A percentile compares a stretch with the other conserved stretches of the same genome.
Conservation (phyloP, 352 stramenopile genomes). For the Phytophthora boehmeriae region DNA sequence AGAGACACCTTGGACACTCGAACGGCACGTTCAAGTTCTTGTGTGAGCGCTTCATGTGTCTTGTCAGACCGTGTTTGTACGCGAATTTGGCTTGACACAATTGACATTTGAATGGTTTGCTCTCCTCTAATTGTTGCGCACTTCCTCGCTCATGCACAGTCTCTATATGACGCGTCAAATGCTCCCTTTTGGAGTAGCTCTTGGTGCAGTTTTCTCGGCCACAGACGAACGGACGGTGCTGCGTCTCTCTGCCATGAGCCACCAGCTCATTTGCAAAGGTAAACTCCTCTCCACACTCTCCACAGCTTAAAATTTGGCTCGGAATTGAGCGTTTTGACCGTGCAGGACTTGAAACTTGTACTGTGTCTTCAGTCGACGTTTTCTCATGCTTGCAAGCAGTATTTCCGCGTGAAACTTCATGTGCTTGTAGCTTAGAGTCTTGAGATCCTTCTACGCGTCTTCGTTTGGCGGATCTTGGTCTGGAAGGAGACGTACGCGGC, state of each 20-base stretch:
- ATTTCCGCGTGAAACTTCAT: slow-evolving; percentile 1
- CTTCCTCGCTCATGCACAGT: slow-evolving; percentile 41
- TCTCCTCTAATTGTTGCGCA: slow-evolving; percentile 17
- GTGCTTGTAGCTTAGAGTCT: neutral
- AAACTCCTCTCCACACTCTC: slow-evolving; percentile 25
- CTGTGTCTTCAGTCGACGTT: slow-evolving; percentile 5
- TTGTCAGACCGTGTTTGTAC: slow-evolving; percentile 72
- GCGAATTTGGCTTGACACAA: slow-evolving; percentile 62
- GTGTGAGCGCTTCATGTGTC: slow-evolving; percentile 58
- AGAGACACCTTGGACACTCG: slow-evolving; percentile 60
- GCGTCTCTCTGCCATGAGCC: slow-evolving; percentile 20
- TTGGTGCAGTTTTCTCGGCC: slow-evolving; percentile 45
- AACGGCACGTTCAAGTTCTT: slow-evolving; percentile 61
- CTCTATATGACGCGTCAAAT: slow-evolving; percentile 58
- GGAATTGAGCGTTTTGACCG: neutral
- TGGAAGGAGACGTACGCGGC: slow-evolving; percentile 11
- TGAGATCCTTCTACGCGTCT: slow-evolving; percentile 10
- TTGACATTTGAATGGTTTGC: slow-evolving; percentile 63
- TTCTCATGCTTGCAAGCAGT: neutral
- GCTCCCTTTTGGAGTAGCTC: slow-evolving; percentile 69
- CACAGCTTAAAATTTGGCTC: slow-evolving; percentile 10
- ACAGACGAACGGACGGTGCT: slow-evolving; percentile 49
- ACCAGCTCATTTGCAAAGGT: slow-evolving; percentile 1
- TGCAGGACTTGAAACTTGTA: neutral
- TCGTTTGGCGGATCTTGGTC: slow-evolving; percentile 11